Evolutionary conservation across 208 protist genomes (phyloP).

Genomic region (Leishmania guyanensis): DNA sequence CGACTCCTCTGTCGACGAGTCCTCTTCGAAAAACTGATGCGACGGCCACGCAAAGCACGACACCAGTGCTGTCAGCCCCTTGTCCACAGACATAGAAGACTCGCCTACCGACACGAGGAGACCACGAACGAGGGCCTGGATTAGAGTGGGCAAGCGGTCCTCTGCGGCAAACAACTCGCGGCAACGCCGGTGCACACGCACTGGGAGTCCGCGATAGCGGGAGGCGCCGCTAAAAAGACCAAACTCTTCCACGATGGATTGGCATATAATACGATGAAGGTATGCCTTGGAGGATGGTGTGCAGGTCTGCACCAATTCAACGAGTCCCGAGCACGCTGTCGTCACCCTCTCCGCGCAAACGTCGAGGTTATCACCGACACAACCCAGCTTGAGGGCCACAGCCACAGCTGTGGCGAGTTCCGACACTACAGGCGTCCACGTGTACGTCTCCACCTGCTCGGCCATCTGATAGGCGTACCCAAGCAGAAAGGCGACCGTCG

Average conservation of each 20-base stretch:
- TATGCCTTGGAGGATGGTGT: conserved; percentile 10
- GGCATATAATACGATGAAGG: conserved; percentile 30
- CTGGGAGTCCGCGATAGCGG: conserved; percentile 56
- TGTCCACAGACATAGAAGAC: conserved; percentile 30
- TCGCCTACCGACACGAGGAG: conserved; percentile 18
- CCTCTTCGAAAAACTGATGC: conserved; percentile 83
- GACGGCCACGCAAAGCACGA: conserved; percentile 72
- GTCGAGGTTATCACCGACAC: conserved; percentile 23
- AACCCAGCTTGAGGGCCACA: conserved; percentile 75
- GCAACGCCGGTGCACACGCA: conserved; percentile 57
- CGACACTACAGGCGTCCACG: conserved; percentile 65
- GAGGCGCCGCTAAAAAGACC: conserved; percentile 64
- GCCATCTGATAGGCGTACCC: conserved; percentile 40
- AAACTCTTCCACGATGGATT: conserved; percentile 71
- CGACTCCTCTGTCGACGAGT: conserved; percentile 49
- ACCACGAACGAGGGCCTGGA: conserved; percentile 35
- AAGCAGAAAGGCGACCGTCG: conserved; percentile 44
- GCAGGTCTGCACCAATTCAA: conserved; percentile 15
- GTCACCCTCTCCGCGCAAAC: conserved; percentile 19
- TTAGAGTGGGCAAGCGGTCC: conserved; percentile 39
- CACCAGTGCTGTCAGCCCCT: conserved; percentile 37
- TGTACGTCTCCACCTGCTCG: conserved; percentile 22
- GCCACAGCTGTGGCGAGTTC: conserved; percentile 56
- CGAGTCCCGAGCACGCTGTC: conserved; percentile 18
- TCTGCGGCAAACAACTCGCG: conserved; percentile 44